Percentiles rank a stretch among this genome's conserved stretches.
Conservation (phyloP, 2,329 filamentous ascomycete species). For the Colletotrichum graminicola region DNA sequence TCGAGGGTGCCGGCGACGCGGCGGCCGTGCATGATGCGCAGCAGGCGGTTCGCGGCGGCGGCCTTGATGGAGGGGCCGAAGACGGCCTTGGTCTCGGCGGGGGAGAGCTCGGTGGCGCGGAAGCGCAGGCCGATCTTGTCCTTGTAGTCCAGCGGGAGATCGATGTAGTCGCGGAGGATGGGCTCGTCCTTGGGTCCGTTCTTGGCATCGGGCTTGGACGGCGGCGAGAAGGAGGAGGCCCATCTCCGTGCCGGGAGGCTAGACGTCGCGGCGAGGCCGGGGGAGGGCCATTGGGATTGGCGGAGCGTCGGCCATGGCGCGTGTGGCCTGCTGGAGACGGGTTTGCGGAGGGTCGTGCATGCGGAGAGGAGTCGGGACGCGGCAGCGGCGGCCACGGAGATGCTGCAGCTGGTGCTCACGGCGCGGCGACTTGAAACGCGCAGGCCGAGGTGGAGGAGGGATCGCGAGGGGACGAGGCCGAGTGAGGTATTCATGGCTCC, state of each 20-base stretch:
- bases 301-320: conserved; percentile 24
- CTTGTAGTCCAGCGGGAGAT: conserved; percentile 69
- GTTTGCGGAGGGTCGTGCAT: conserved; percentile 2
- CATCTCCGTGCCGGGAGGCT: not conserved
- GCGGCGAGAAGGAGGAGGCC: not conserved
- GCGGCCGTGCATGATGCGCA: conserved; percentile 72
- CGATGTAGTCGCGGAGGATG: conserved; percentile 65
- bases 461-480: conserved; percentile 37
- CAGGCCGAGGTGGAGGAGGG: conserved; percentile 37
- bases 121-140: conserved; percentile 69
- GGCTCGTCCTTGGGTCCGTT: not conserved
- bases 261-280: conserved; percentile 15
- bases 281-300: conserved; percentile 30
- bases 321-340: conserved; percentile 17
- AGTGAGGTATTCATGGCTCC: conserved; percentile 42
- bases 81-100: conserved; percentile 59
- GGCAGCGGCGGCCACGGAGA: not conserved
- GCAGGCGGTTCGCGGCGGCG: conserved; percentile 63
- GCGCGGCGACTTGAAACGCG: conserved; percentile 19
- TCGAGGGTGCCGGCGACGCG: conserved; percentile 73
- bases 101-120: conserved; percentile 60
- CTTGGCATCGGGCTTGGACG: conserved; percentile 42
- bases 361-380: conserved; percentile 27
- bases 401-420: not conserved
- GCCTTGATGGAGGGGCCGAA: conserved; percentile 64